Evolutionary conservation across 768 basidiomycete genomes (phyloP), one percentile per base, ranked within the genome.

Genomic region (Leccinum disarticulatum): DNA sequence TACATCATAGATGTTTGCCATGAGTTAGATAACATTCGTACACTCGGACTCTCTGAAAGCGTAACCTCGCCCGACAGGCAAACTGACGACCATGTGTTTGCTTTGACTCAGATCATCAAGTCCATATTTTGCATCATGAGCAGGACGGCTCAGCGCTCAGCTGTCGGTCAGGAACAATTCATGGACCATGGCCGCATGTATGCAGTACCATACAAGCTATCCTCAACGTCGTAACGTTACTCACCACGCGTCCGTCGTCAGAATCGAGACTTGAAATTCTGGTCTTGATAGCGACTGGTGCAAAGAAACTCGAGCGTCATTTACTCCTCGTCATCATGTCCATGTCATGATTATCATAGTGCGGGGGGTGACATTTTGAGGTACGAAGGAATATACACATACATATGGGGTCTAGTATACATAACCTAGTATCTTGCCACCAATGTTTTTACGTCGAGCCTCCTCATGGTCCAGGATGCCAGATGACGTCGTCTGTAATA

Each of bases 391-490:
- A 61, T 67, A 57, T 70, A 74, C 64, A 73, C 27, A 57, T 56
- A 54, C 46, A 25, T 48, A 28, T 17, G 31, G 64, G 57, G 61
- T 51, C 80, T 91, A 95, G 79, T 95, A 95, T 62, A 93, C 90
- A 75, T 93, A 96, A 63, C 93, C 93, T 54, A 95, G 79, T 62
- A 97, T 83, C 80, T 97, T 97, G 61, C 95, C 95, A 78, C 94
- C 95, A 60, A 97, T 87, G 79, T 96, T 95, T 82, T 98, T 98
- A 72, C 95, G 88, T 80, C 96, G 88, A 50, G 96, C 96, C 83
- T 98, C 96, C 76, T 97, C 95, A 76, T 99, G 97, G 80, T 98
- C 97, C 74, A 98, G 84, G 77, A 98, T 99, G 64, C 97, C 97
- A 17, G 94, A 93, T 19, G 94, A 96, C 53, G 96, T 98, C 66